phyloP scores from a whole-genome alignment of 1,284 basidiomycete species.

The Kalmanozyma brasiliensis region DNA sequence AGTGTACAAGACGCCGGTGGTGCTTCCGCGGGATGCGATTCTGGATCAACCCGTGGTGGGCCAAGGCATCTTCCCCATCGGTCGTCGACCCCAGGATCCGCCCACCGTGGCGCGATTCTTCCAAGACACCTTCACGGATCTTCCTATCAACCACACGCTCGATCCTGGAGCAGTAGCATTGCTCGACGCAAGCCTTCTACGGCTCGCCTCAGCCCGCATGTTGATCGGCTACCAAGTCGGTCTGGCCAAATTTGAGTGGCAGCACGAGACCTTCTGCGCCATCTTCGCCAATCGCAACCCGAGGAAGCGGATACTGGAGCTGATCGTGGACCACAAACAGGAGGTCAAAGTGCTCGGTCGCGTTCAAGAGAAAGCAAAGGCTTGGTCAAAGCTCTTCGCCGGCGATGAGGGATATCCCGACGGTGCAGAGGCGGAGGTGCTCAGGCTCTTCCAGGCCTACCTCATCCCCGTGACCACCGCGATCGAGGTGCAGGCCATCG shows the following conservation, averaged over 20 bases:
- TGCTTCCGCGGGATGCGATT: constrained; percentile 1
- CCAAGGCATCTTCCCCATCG: constrained; percentile 15
- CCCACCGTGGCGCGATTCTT: constrained; percentile 5
- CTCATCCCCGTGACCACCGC: constrained; percentile 34
- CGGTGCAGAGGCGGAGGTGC: background rate
- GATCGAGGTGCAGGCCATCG: constrained; percentile 8
- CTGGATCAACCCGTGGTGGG: constrained; percentile 9
- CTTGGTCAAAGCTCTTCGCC: background rate
- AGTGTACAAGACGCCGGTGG: background rate
- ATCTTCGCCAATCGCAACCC: background rate
- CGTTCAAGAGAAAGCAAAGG: constrained; percentile 14
- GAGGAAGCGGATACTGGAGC: background rate
- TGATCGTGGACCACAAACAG: constrained; percentile 12
- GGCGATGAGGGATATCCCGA: constrained; percentile 1
- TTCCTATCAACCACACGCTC: background rate
- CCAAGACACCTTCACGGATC: background rate
- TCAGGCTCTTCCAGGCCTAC: constrained; percentile 38
- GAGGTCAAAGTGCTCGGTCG: constrained; percentile 10
- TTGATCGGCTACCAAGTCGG: constrained; percentile 19
- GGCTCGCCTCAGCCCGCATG: constrained; percentile 7
- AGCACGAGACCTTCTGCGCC: constrained; percentile 4
- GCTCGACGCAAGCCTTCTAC: constrained; percentile 11
- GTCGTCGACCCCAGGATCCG: constrained; percentile 22
- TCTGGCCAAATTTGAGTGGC: constrained; percentile 12
- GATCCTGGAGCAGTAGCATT: background rate